Percentiles rank a stretch among this genome's conserved stretches.
Conservation (phyloP, 2,329 filamentous ascomycete genomes). For the Zymoseptoria crescenta region DNA sequence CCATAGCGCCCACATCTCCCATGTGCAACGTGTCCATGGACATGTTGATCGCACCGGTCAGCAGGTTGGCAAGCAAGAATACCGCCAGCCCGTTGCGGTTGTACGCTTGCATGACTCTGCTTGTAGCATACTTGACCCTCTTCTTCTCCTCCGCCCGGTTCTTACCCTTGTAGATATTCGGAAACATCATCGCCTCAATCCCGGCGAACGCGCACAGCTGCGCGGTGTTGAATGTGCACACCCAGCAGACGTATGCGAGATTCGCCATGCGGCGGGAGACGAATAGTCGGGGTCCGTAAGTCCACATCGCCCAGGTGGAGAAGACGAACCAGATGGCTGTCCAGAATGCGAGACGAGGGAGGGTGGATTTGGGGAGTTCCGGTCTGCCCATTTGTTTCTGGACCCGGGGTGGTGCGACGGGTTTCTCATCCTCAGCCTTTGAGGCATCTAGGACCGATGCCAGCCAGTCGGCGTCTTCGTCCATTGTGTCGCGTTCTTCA, state of each 20-base stretch:
- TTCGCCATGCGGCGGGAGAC: slow-evolving; percentile 90
- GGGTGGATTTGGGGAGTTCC: slow-evolving; percentile 21
- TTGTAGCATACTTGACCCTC: slow-evolving; percentile 63
- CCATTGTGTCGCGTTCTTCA: slow-evolving; percentile 19
- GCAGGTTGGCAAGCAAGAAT: slow-evolving; percentile 79
- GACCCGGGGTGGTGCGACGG: not conserved
- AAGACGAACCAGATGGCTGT: slow-evolving; percentile 66
- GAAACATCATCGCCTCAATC: slow-evolving; percentile 73
- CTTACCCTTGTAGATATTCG: slow-evolving; percentile 55
- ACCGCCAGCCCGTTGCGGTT: slow-evolving; percentile 82
- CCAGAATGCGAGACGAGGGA: slow-evolving; percentile 53
- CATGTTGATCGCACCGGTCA: slow-evolving; percentile 86
- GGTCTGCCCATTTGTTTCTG: slow-evolving; percentile 10
- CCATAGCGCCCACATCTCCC: slow-evolving; percentile 58
- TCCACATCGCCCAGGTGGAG: slow-evolving; percentile 55
- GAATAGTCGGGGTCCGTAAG: slow-evolving; percentile 63
- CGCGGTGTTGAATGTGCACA: slow-evolving; percentile 80
- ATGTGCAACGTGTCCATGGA: slow-evolving; percentile 73
- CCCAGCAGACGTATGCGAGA: slow-evolving; percentile 87
- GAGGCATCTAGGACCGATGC: slow-evolving; percentile 26
- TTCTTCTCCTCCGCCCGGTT: slow-evolving; percentile 52
- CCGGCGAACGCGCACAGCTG: slow-evolving; percentile 72
- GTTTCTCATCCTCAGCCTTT: slow-evolving; percentile 9
- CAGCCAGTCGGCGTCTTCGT: slow-evolving; percentile 32
- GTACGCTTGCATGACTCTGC: slow-evolving; percentile 69